These are phyloP conservation scores for Phylloporus sp. DNA, from an alignment of 768 basidiomycete species.

Conservation along the genomic window DNA sequence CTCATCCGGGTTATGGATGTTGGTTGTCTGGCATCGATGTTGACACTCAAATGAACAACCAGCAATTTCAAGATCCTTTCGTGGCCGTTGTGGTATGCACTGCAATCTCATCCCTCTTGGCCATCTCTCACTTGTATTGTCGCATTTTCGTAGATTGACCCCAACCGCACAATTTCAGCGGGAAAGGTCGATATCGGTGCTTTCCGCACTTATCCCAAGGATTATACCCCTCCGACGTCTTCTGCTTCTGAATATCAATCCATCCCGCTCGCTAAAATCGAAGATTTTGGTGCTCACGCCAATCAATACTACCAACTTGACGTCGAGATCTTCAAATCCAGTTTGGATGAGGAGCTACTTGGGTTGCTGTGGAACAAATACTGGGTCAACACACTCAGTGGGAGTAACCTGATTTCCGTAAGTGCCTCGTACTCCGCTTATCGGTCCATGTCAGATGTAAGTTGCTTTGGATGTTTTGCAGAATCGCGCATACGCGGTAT, in stretches of 20 bases:
- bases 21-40: constrained; percentile 99
- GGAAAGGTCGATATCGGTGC: constrained; percentile 99
- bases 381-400: constrained; percentile 96
- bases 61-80: constrained; percentile 94
- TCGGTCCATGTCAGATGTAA: neutral
- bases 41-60: constrained; percentile 93
- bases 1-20: constrained; percentile 98
- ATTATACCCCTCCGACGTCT: constrained; percentile 77
- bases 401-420: constrained; percentile 90
- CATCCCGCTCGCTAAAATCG: constrained; percentile 94
- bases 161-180: constrained; percentile 96
- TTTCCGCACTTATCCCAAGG: constrained; percentile 95
- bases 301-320: constrained; percentile 94
- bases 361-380: constrained; percentile 98
- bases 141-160: constrained; percentile 68
- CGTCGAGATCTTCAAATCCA: constrained; percentile 92
- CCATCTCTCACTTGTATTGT: neutral
- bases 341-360: constrained; percentile 81
- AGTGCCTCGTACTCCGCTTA: constrained; percentile 16
- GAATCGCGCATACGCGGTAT: constrained; percentile 93
- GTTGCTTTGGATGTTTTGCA: constrained; percentile 27
- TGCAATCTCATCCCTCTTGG: too few relatives aligned
- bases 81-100: constrained; percentile 87
- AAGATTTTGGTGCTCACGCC: constrained; percentile 98
- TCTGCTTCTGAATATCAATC: constrained; percentile 87